phyloP scores from a whole-genome alignment of 2,329 filamentous ascomycete species.

The Albifimbria verrucaria region DNA sequence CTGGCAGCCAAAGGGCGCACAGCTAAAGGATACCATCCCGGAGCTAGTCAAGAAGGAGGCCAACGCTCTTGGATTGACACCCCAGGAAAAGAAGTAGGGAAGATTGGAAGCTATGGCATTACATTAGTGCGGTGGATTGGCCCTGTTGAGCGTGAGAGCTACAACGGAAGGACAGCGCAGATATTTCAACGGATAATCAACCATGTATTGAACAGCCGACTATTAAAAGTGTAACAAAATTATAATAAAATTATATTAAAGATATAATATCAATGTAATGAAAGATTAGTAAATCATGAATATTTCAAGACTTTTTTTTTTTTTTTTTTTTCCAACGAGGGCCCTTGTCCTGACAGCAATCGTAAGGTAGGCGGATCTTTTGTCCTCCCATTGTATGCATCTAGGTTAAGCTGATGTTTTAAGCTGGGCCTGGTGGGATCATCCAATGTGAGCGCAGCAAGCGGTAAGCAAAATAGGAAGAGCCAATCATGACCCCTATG shows the following conservation, averaged over 20 bases:
- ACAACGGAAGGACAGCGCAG: not conserved
- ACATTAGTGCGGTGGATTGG: no score
- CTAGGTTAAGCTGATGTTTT: no score
- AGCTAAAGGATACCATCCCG: constrained; percentile 36
- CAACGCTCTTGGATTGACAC: constrained; percentile 29
- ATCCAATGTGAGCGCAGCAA: no score
- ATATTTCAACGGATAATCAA: not conserved
- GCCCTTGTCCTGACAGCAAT: no score
- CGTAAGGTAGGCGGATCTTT: no score
- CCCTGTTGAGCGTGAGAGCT: not conserved
- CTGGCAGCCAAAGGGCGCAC: constrained; percentile 36
- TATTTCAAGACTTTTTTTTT: not conserved
- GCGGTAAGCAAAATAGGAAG: no score
- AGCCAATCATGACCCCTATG: no score
- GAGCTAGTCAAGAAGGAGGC: constrained; percentile 36
- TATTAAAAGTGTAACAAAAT: not conserved
- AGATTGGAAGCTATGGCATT: not conserved
- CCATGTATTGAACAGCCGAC: not conserved
- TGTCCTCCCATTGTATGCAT: no score
- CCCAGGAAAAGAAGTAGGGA: constrained; percentile 17
- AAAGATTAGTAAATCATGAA: not conserved
- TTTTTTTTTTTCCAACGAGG: no score
- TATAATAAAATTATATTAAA: not conserved
- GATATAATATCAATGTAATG: no score
- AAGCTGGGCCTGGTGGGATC: no score